Evolutionary conservation across 768 basidiomycete genomes (phyloP), one percentile per base, ranked within the genome.

Genomic region (Mycena galericulata): DNA sequence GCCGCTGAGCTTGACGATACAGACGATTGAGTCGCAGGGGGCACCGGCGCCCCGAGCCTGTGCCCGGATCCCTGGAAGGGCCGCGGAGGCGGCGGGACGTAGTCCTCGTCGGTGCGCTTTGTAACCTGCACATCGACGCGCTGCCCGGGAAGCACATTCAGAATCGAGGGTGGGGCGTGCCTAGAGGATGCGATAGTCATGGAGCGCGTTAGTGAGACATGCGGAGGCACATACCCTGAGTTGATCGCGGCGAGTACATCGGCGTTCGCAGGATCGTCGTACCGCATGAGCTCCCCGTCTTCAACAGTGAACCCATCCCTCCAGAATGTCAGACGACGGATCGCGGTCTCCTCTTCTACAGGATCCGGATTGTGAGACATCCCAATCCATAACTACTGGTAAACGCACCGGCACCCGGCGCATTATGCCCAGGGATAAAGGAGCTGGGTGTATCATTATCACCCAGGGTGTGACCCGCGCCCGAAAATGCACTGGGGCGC

Each of bases 241-340:
- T 91, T 87, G 72, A 93, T 91, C 55, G 88, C 86, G 1, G 81
- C 81, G n/a, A 94, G 79, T 6, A 91, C 78, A 41, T 83, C 83
- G 62, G 84, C 79, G 72, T 91, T 87, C 14, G 75, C 81, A 0
- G 89, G 89, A 62, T 91, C 86, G 41, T 88, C 86, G 74, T 92
- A 92, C 30, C 82, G 79, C 81, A 90, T 83, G 56, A 92, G 79
- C 40, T 85, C 85, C 17, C 91, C 91, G 57, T 90, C 90, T 69
- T 93, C 89, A 53, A 94, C 85, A 36, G 86, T 89, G 80, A 93
- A 93, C 0, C 92, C 92, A 47, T 92, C 85, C 27, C 86, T 81
- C 92, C 92, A 94, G 79, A 94, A 91, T 0, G 88, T 92, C 27
- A 93, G 79, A 47, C 86, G 80, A 6, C 92, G 85, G 41, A 87